Conservation (phyloP, 202 grass and related monocot species). For the Saccharum hybrid region DNA sequence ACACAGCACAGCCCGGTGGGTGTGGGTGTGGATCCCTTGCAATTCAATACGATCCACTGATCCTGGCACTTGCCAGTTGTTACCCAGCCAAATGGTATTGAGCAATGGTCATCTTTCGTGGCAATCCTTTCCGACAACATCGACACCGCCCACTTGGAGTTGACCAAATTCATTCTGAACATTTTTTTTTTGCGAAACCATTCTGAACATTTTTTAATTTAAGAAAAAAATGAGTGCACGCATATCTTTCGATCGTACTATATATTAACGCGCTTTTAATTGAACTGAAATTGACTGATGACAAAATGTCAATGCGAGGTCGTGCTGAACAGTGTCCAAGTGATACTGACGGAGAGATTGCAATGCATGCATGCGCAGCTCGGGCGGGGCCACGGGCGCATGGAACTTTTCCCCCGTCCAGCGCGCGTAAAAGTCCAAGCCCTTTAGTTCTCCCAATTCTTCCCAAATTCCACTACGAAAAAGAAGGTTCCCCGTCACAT, state of each 20-base stretch:
- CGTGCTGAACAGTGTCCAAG: neutral
- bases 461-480: no score
- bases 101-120: neutral
- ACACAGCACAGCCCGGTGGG: neutral
- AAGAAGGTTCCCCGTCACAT: no score
- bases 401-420: neutral
- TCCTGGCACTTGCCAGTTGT: neutral
- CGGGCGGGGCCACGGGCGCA: neutral
- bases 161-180: neutral
- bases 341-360: neutral
- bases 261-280: neutral
- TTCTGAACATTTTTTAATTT: no score
- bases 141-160: neutral
- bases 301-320: neutral
- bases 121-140: neutral
- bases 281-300: neutral
- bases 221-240: neutral
- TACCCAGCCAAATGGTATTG: neutral
- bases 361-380: neutral
- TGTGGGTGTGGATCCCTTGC: slow-evolving; percentile 41
- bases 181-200: no score
- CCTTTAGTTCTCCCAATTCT: no score
- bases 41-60: slow-evolving; percentile 34
- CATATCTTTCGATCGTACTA: no score
- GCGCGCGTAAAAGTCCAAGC: neutral